phyloP scores from a whole-genome alignment of 257 asterid genomes.

The Echium plantagineum region DNA sequence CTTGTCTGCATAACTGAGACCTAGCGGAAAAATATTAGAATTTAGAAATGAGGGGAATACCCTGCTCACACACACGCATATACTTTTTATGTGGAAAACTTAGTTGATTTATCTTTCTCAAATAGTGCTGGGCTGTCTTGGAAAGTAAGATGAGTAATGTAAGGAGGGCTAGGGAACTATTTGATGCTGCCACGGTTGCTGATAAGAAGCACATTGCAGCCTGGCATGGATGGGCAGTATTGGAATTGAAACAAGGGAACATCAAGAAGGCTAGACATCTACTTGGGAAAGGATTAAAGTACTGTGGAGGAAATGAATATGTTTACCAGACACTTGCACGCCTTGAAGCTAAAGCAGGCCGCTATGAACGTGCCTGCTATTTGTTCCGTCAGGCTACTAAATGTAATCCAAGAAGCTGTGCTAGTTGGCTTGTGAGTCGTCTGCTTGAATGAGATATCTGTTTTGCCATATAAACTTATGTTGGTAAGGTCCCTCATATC shows the following conservation, averaged over 20 bases:
- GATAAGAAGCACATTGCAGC: conserved; percentile 88
- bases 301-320: conserved; percentile 88
- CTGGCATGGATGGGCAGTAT: conserved; percentile 98
- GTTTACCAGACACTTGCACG: conserved; percentile 85
- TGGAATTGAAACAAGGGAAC: conserved; percentile 84
- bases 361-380: conserved; percentile 74
- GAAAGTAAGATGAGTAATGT: conserved; percentile 79
- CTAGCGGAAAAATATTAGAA: too few relatives aligned
- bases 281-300: conserved; percentile 81
- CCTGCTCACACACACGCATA: background rate
- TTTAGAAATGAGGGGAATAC: background rate
- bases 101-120: conserved; percentile 16
- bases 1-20: too few relatives aligned
- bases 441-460: background rate
- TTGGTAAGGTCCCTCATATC: background rate
- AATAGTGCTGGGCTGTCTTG: conserved; percentile 94
- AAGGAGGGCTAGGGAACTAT: conserved; percentile 72
- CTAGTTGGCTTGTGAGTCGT: conserved; percentile 94
- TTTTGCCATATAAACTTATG: background rate
- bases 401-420: conserved; percentile 87
- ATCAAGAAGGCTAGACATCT: conserved; percentile 73
- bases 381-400: conserved; percentile 83
- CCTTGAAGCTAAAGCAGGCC: conserved; percentile 77
- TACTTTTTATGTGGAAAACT: conserved; percentile 11
- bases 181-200: conserved; percentile 95